These are phyloP conservation scores for Aspergillus melleus DNA, from an alignment of 2,329 filamentous ascomycete species.

Conservation along the genomic window DNA sequence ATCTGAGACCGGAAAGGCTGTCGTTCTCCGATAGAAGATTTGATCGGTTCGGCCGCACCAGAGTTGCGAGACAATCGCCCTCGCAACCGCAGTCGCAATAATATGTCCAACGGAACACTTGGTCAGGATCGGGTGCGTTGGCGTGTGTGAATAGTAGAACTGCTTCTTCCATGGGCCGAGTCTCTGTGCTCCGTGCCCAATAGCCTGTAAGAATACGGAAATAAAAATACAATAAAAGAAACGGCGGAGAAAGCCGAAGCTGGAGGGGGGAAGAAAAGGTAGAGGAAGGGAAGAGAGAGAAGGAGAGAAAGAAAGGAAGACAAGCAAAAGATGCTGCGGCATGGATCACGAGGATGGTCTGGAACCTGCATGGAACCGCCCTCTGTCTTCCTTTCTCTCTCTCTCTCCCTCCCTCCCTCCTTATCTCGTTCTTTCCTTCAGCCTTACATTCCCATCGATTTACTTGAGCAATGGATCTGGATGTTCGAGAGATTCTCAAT, in stretches of 20 bases:
- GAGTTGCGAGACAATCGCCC: background rate
- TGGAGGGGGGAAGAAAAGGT: background rate
- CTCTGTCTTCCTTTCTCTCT: background rate
- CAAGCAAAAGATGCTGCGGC: constrained; percentile 13
- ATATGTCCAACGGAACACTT: background rate
- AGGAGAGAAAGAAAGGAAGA: constrained; percentile 18
- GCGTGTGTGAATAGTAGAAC: constrained; percentile 6
- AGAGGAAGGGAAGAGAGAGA: constrained; percentile 2
- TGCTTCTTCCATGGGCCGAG: constrained; percentile 3
- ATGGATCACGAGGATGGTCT: constrained; percentile 7
- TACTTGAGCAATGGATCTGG: background rate
- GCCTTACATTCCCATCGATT: background rate
- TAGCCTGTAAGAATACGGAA: background rate
- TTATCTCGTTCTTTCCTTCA: background rate
- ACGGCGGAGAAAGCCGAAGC: constrained; percentile 5
- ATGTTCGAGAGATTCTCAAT: constrained; percentile 2
- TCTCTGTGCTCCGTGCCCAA: constrained; percentile 1
- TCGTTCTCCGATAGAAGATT: constrained; percentile 4
- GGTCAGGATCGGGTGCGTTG: constrained; percentile 12
- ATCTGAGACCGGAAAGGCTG: constrained; percentile 2
- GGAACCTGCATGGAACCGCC: constrained; percentile 8
- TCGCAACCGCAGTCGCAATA: too few species aligned
- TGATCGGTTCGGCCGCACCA: background rate
- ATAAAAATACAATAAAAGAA: background rate
- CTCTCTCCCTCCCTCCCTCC: background rate